Conservation (phyloP, 2,329 filamentous ascomycete genomes). For the Thielaviopsis populi region DNA sequence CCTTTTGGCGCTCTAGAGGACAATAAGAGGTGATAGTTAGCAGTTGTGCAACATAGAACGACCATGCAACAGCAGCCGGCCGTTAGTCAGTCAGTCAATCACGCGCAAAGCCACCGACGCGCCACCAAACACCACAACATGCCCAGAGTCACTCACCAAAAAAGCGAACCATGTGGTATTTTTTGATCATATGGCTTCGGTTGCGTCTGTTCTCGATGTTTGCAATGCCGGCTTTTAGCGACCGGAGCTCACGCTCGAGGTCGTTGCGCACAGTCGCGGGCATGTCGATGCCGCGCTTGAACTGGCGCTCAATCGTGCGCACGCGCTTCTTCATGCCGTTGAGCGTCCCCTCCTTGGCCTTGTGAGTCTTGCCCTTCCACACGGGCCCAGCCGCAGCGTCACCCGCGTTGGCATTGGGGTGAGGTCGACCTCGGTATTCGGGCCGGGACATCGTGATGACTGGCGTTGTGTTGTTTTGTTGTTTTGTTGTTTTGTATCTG, state of each 20-base stretch:
- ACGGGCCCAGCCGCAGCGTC: conserved; percentile 20
- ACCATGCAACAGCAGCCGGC: not conserved
- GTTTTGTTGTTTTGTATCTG: no score
- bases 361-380: conserved; percentile 27
- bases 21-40: conserved; percentile 8
- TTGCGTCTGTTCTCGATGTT: conserved; percentile 45
- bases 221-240: conserved; percentile 48
- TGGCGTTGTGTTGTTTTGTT: not conserved
- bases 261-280: conserved; percentile 54
- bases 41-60: not conserved
- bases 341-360: conserved; percentile 33
- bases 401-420: not conserved
- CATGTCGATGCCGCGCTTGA: conserved; percentile 45
- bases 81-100: no score
- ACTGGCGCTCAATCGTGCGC: conserved; percentile 51
- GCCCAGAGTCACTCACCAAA: conserved; percentile 43
- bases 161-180: conserved; percentile 73
- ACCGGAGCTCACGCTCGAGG: conserved; percentile 55
- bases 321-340: conserved; percentile 57
- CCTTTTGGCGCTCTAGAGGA: conserved; percentile 53
- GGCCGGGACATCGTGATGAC: not conserved
- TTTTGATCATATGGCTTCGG: conserved; percentile 54
- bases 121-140: not conserved
- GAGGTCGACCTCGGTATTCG: not conserved
- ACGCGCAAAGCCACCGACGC: not conserved